Evolutionary conservation across 495 filamentous ascomycete genomes (phyloP).

Genomic region (Podospora fimiseda): DNA sequence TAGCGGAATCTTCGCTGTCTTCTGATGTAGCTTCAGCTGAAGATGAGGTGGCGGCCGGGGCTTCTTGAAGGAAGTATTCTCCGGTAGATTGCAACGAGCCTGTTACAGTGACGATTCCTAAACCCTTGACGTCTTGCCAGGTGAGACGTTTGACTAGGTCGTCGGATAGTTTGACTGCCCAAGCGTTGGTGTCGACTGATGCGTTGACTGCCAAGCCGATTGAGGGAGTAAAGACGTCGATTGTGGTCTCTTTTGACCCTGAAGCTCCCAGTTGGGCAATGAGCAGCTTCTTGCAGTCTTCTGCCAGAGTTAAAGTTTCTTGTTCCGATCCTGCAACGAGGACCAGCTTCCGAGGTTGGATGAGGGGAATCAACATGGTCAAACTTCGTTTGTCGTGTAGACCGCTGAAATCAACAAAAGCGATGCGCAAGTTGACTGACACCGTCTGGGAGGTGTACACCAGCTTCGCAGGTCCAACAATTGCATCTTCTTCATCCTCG

Average conservation of each 20-base stretch:
- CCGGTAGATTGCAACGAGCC: conserved; percentile 50
- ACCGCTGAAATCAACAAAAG: conserved; percentile 86
- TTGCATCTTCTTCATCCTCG: conserved; percentile 51
- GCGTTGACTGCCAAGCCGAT: conserved; percentile 71
- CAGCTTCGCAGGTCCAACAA: conserved; percentile 69
- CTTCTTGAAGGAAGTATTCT: conserved; percentile 49
- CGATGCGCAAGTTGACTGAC: conserved; percentile 63
- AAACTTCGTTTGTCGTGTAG: conserved; percentile 88
- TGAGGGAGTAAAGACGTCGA: conserved; percentile 72
- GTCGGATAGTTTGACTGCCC: conserved; percentile 85
- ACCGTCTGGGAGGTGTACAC: conserved; percentile 54
- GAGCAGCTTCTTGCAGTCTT: conserved; percentile 73
- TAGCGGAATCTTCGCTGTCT: conserved; percentile 14
- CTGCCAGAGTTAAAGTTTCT: conserved; percentile 70
- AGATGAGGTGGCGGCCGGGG: no score
- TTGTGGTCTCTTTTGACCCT: conserved; percentile 25
- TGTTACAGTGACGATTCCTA: conserved; percentile 83
- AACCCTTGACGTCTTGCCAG: conserved; percentile 87
- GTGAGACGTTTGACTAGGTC: conserved; percentile 72
- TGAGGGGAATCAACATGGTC: conserved; percentile 90
- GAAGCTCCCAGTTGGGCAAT: conserved; percentile 42
- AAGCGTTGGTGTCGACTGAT: conserved; percentile 95
- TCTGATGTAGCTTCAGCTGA: conserved; percentile 30
- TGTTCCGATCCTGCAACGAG: conserved; percentile 70
- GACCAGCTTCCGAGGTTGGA: conserved; percentile 89